phyloP scores from a whole-genome alignment of 306 rosid species.

The Vachellia pachyceras region DNA sequence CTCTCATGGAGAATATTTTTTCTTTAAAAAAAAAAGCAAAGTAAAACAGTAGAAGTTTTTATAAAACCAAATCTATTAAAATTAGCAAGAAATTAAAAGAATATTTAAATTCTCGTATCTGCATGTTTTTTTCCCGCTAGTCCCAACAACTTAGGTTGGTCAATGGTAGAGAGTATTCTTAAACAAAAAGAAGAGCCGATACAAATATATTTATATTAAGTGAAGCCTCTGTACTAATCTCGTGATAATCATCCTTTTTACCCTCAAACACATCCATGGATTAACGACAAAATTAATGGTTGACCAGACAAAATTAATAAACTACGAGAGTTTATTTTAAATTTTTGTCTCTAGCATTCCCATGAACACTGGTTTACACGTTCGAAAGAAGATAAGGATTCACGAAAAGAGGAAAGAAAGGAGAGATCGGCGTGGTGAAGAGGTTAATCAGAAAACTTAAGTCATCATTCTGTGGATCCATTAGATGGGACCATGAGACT shows the following conservation, averaged over 20 bases:
- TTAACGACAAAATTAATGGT: slow-evolving; percentile 22
- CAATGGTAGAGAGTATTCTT: too few species aligned
- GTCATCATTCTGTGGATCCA: neutral
- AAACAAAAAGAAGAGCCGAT: too few species aligned
- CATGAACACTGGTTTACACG: neutral
- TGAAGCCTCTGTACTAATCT: neutral
- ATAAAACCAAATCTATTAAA: too few species aligned
- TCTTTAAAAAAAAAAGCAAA: too few species aligned
- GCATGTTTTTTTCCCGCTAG: too few species aligned
- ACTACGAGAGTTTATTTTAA: neutral
- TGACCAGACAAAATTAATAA: slow-evolving; percentile 23
- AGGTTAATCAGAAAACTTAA: neutral
- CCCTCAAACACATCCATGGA: neutral
- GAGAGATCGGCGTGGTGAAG: neutral
- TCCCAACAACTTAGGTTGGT: too few species aligned
- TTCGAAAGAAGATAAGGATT: slow-evolving; percentile 14
- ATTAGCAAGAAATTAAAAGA: too few species aligned
- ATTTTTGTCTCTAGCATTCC: slow-evolving; percentile 40
- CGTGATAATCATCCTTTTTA: slow-evolving; percentile 13
- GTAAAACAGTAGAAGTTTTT: too few species aligned
- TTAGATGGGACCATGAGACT: slow-evolving; percentile 26
- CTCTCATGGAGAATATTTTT: too few species aligned
- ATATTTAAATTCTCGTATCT: too few species aligned
- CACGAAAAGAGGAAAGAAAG: neutral
- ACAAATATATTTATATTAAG: neutral